Evolutionary conservation across 345 rosid species (phyloP).

Genomic region (Dipteronia sinensis): DNA sequence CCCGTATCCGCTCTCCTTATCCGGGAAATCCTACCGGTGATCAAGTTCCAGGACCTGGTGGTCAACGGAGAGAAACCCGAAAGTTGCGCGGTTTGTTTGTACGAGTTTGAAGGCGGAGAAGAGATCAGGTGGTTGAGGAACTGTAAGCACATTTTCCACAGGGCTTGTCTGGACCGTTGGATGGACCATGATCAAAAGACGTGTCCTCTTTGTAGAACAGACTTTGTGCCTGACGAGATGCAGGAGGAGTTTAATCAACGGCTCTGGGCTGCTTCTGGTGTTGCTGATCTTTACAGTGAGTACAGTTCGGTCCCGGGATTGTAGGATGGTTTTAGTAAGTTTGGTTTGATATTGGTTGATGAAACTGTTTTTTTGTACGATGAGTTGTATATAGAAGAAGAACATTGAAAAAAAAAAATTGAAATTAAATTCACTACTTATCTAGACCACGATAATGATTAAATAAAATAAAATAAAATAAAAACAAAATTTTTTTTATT

Average conservation of each 20-base stretch:
- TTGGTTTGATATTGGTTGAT: background rate
- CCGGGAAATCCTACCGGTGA: slow-evolving; percentile 79
- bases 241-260: slow-evolving; percentile 84
- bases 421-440: background rate
- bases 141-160: slow-evolving; percentile 80
- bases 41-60: slow-evolving; percentile 54
- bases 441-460: background rate
- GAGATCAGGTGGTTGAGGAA: slow-evolving; percentile 82
- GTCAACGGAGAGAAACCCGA: slow-evolving; percentile 55
- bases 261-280: slow-evolving; percentile 68
- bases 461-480: background rate
- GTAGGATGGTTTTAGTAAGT: slow-evolving; percentile 12
- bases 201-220: slow-evolving; percentile 86
- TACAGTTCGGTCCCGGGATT: slow-evolving; percentile 47
- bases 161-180: slow-evolving; percentile 91
- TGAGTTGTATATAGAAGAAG: background rate
- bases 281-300: slow-evolving; percentile 60
- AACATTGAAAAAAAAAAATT: background rate
- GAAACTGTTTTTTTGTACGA: background rate
- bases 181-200: slow-evolving; percentile 88
- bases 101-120: slow-evolving; percentile 70
- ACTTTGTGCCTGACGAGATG: slow-evolving; percentile 79
- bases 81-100: slow-evolving; percentile 79
- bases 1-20: slow-evolving; percentile 69
- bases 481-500: background rate